A percentile compares a stretch with the other conserved stretches of the same genome.
These are phyloP conservation scores for Austropuccinia psidii DNA, from an alignment of 1,284 basidiomycete species.

Conservation along the genomic window DNA sequence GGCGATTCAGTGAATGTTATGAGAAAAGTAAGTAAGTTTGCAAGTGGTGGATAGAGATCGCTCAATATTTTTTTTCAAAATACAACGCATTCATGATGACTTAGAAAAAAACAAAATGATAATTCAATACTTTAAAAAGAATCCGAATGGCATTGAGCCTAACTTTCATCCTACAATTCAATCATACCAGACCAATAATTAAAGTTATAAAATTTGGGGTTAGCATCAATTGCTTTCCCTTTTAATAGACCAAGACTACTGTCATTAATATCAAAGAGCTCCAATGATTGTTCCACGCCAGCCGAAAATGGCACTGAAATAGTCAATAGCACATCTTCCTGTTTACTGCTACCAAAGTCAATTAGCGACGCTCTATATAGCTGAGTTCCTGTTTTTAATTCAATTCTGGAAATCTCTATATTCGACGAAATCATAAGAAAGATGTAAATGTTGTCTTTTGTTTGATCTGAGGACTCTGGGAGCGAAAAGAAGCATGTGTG, in stretches of 20 bases:
- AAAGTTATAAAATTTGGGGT: slow-evolving; percentile 22
- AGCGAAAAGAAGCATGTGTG: background rate
- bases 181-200: slow-evolving; percentile 35
- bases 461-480: background rate
- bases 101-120: no score
- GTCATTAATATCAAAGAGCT: background rate
- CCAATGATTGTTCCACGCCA: background rate
- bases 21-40: no score
- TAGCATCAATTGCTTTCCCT: background rate
- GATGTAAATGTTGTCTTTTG: slow-evolving; percentile 25
- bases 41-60: no score
- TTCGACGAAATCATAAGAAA: background rate
- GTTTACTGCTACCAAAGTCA: background rate
- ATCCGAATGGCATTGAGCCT: no score
- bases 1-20: no score
- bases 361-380: background rate
- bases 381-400: background rate
- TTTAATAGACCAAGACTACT: background rate
- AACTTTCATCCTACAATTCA: background rate
- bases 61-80: no score
- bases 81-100: no score
- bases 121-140: no score
- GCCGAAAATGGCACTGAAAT: slow-evolving; percentile 4
- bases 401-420: background rate
- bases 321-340: background rate